Percentiles rank a stretch among this genome's conserved stretches.
phyloP scores from a whole-genome alignment of 306 rosid species.

The Dryas alaskensis region DNA sequence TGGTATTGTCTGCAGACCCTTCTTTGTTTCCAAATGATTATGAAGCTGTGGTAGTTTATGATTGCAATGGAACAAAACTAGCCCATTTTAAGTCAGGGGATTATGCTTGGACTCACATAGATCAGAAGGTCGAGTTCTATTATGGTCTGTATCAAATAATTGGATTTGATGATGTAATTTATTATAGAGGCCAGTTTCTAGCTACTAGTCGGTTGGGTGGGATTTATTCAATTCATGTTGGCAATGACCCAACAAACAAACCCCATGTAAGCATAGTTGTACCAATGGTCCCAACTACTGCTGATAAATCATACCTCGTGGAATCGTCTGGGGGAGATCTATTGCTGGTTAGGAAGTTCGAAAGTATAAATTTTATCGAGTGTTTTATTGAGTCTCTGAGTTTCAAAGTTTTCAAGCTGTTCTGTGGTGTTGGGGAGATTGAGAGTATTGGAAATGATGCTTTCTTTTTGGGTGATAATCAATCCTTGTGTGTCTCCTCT shows the following conservation, averaged over 20 bases:
- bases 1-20: slow-evolving; percentile 6
- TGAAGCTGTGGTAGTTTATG: background rate
- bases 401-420: background rate
- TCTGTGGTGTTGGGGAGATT: background rate
- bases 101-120: background rate
- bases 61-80: background rate
- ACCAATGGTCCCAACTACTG: background rate
- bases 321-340: background rate
- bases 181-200: background rate
- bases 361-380: background rate
- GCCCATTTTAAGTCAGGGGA: slow-evolving; percentile 6
- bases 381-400: background rate
- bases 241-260: background rate
- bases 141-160: background rate
- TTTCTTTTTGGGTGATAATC: background rate
- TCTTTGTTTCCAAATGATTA: slow-evolving; percentile 7
- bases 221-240: background rate
- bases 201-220: background rate
- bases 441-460: slow-evolving; percentile 1
- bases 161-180: background rate
- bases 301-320: background rate
- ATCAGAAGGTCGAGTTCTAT: background rate
- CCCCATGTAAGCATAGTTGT: background rate
- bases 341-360: background rate
- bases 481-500: slow-evolving; percentile 12